Evolutionary conservation across 257 asterid genomes (phyloP), one percentile per base, ranked within the genome.

Genomic region (Lavandula angustifolia): DNA sequence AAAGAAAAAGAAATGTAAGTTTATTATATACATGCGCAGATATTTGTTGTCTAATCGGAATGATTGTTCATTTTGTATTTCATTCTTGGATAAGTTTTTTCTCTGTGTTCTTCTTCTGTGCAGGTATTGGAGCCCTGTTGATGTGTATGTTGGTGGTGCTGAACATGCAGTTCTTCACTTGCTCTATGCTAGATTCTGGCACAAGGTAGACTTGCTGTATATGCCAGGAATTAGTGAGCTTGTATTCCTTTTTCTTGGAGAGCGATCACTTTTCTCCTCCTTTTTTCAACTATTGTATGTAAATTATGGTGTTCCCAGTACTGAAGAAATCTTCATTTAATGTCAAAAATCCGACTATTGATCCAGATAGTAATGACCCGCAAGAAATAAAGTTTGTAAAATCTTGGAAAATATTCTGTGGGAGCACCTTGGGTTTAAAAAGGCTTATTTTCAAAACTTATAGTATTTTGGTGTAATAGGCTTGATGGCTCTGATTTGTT

Each of bases 161-260:
- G 99, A 94, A 75, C 99, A 87, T 84, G 99, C 99, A 52, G 99
- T 94, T 81, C 99, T 94, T 79, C 99, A 94, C 83, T 81, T 94
- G 78, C 97, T 94, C 60, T 94, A 94, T 81, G 94, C 99, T 73
- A 84, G 97, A 79, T 94, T 94, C 81, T 94, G 99, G 99, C 99
- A 94, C 95, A 94, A 94, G 97, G 97, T 92, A 37, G 34, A 35
- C 66, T 37, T 37, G 27, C 47, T 57, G 29, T 62, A 33, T 10
- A 38, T 34, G 66, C 59, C 48, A 58, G 42, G 31, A 35, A 13
- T 52, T 7, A 49, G 11, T 17, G 14, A 34, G 38, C 62, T 54
- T 27, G 53, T 53, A 17, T 14, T 37, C 37, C 32, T 40, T 47
- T 31, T 63, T 65, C 8, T 52, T 41, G 58, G 35, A 69, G 56